Conservation (phyloP, 768 basidiomycete genomes). For the Amanita pseudoporphyria region DNA sequence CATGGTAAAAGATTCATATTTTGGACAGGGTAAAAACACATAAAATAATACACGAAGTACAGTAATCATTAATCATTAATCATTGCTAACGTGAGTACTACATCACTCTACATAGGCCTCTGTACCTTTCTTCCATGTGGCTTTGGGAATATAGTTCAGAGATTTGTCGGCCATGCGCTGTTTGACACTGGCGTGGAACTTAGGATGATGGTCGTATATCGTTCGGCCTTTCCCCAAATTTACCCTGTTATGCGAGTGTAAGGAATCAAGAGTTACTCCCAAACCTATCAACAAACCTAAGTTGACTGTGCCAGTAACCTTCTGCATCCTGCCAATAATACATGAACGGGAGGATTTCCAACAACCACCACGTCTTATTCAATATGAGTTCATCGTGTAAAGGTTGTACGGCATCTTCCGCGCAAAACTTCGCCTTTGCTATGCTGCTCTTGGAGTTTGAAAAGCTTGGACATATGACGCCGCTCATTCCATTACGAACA, state of each 20-base stretch:
- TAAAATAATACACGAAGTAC: no score
- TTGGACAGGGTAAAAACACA: no score
- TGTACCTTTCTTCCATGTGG: conserved; percentile 36
- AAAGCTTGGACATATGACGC: conserved; percentile 5
- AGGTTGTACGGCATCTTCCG: conserved; percentile 35
- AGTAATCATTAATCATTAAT: no score
- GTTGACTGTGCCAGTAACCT: conserved; percentile 44
- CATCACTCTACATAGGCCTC: conserved; percentile 34
- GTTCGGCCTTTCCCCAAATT: conserved; percentile 50
- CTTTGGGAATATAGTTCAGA: conserved; percentile 50
- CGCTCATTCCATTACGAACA: conserved; percentile 28
- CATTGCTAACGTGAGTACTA: no score
- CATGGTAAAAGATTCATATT: not conserved
- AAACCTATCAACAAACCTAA: conserved; percentile 33
- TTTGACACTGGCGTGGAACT: conserved; percentile 57
- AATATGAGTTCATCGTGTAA: conserved; percentile 42
- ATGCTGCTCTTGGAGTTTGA: conserved; percentile 5
- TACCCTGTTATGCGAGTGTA: conserved; percentile 22
- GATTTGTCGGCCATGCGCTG: conserved; percentile 38
- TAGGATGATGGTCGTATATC: conserved; percentile 35
- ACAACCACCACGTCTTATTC: conserved; percentile 52
- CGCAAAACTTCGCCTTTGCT: conserved; percentile 18
- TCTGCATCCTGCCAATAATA: conserved; percentile 47
- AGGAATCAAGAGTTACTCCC: not conserved
- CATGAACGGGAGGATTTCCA: conserved; percentile 52